Base-by-base conservation (phyloP, 2,329 filamentous ascomycete genomes). In the Trichoderma koningiopsis region DNA sequence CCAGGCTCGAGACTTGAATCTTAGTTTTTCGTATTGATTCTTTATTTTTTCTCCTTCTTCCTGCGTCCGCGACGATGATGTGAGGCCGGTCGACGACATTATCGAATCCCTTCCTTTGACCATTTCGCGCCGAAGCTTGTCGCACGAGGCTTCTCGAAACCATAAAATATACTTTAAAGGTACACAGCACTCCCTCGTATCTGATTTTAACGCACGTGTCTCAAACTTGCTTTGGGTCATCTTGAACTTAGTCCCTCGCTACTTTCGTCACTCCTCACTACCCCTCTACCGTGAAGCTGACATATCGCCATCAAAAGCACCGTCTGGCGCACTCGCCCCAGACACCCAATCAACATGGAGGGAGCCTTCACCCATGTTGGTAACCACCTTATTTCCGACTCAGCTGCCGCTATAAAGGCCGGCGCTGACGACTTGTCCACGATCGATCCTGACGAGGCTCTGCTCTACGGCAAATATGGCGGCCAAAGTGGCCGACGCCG, bases 321-420 rank as follows among this genome's bases (percentile, higher is more conserved):
- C 57, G 47, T 57, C 63, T 22, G 68, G 59, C 65, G 64, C 69
- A 60, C 59, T 27, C 57, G 53, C 35, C 65, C 61, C 27, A 62
- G 53, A 69, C 55, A 67, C 22, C 60, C 66, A 72, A 72, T 68
- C 76, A 83, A 74, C 74, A 95, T 96, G 92, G 92, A 96, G 84
- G 92, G 91, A 79, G 92, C 93, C 74, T 97, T 96, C 79, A 95
- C 91, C 72, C 91, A 96, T 81, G 88, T 95, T 77, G 92, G 91
- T 76, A 97, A 96, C 82, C 91, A 94, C 81, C 84, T 94, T 74
- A 89, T 96, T 77, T 94, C 92, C 76, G 92, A 94, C 81, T 93
- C 91, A 64, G 92, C 91, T 67, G 90, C 91, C 70, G 92, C 91
- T 72, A 97, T 97, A 81, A 97, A 96, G 77, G 94, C 94, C 73